Conservation (phyloP, 2,329 filamentous ascomycete genomes). For the Cytospora chrysosperma region DNA sequence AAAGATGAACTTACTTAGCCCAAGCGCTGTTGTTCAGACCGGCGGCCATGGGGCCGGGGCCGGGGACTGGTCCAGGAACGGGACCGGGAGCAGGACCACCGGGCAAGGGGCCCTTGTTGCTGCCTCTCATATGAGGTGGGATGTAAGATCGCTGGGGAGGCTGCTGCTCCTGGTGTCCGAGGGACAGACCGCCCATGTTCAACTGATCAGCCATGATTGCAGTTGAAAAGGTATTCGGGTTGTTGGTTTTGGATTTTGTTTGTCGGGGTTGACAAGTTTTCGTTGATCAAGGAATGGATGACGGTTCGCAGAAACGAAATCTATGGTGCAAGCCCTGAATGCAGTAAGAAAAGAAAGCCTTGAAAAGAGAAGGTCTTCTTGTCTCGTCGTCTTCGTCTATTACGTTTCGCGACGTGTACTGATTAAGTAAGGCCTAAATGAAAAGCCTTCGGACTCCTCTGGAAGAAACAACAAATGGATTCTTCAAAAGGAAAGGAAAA, state of each 20-base stretch:
- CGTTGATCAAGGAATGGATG: constrained; percentile 20
- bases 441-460: constrained; percentile 41
- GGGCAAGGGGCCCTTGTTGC: constrained; percentile 43
- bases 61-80: constrained; percentile 31
- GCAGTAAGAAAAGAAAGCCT: constrained; percentile 20
- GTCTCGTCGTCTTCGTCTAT: constrained; percentile 22
- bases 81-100: constrained; percentile 24
- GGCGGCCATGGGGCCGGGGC: constrained; percentile 35
- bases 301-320: constrained; percentile 12
- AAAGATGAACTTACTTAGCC: constrained; percentile 52
- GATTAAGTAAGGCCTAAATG: constrained; percentile 14
- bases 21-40: constrained; percentile 64
- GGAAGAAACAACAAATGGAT: constrained; percentile 39
- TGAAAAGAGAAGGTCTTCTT: constrained; percentile 13
- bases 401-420: constrained; percentile 19
- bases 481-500: constrained; percentile 47
- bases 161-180: constrained; percentile 46
- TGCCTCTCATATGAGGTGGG: constrained; percentile 76
- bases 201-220: constrained; percentile 78
- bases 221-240: constrained; percentile 20
- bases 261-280: constrained; percentile 11
- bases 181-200: constrained; percentile 74
- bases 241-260: constrained; percentile 24
- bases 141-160: constrained; percentile 67
- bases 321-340: constrained; percentile 16